Percentiles rank a stretch among this genome's conserved stretches.
Evolutionary conservation across 2,329 filamentous ascomycete genomes (phyloP).

Genomic region (Xylaria digitata): DNA sequence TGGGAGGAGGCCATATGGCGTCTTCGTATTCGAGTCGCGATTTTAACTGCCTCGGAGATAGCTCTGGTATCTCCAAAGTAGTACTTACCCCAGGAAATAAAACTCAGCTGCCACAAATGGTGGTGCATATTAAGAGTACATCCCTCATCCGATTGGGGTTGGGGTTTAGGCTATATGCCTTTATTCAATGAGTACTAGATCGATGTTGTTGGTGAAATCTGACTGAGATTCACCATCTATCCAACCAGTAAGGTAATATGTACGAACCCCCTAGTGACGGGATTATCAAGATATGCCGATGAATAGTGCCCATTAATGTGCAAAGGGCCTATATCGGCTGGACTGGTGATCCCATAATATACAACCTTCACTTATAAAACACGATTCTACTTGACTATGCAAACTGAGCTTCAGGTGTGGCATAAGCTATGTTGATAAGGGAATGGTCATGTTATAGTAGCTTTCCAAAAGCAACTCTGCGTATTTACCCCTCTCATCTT

Average conservation of each 20-base stretch:
- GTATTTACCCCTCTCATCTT: too few species aligned
- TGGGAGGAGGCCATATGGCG: background rate
- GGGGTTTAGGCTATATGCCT: constrained; percentile 34
- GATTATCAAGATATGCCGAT: background rate
- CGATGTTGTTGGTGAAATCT: background rate
- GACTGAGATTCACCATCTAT: background rate
- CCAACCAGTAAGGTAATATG: background rate
- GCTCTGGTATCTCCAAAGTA: constrained; percentile 14
- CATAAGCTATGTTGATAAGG: background rate
- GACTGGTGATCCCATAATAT: too few species aligned
- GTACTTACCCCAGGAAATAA: constrained; percentile 6
- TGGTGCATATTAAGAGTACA: background rate
- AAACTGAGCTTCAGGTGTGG: too few species aligned
- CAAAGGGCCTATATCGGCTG: too few species aligned
- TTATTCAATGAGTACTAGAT: background rate
- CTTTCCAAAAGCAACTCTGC: background rate
- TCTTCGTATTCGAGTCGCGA: background rate
- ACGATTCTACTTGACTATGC: background rate
- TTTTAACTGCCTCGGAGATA: constrained; percentile 5
- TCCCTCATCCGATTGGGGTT: constrained; percentile 3
- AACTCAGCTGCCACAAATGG: constrained; percentile 7
- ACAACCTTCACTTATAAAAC: background rate
- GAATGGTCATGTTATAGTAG: background rate
- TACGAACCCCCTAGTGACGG: background rate
- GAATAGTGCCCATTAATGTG: too few species aligned